Evolutionary conservation across 2,329 filamentous ascomycete genomes (phyloP).

Genomic region (Alternaria tenuissima): DNA sequence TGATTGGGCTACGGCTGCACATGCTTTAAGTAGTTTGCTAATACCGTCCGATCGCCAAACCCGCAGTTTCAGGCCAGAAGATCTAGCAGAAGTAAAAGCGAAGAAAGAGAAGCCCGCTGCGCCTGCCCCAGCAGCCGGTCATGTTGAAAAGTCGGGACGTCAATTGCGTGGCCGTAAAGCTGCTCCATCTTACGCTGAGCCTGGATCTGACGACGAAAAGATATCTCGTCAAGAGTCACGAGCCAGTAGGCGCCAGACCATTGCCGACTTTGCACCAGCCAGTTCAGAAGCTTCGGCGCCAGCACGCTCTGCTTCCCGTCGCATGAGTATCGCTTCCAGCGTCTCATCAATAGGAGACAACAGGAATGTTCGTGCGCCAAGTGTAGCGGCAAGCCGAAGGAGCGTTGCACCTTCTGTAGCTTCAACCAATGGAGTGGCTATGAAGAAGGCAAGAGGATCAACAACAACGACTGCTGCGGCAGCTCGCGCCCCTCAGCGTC

Average conservation of each 20-base stretch:
- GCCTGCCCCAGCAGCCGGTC: slow-evolving; percentile 42
- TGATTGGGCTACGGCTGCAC: slow-evolving; percentile 82
- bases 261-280: slow-evolving; percentile 48
- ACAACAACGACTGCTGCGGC: slow-evolving; percentile 50
- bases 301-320: slow-evolving; percentile 43
- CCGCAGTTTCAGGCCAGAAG: slow-evolving; percentile 77
- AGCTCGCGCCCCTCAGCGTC: slow-evolving; percentile 43
- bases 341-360: slow-evolving; percentile 50
- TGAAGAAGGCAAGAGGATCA: slow-evolving; percentile 68
- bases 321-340: slow-evolving; percentile 57
- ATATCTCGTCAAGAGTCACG: slow-evolving; percentile 34
- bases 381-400: slow-evolving; percentile 50
- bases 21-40: slow-evolving; percentile 82
- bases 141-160: slow-evolving; percentile 61
- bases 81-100: slow-evolving; percentile 69
- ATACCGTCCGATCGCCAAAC: slow-evolving; percentile 80
- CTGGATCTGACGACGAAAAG: slow-evolving; percentile 54
- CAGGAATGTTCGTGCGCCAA: slow-evolving; percentile 45
- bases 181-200: slow-evolving; percentile 60
- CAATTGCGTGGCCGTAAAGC: slow-evolving; percentile 76
- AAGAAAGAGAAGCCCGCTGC: slow-evolving; percentile 62
- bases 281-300: slow-evolving; percentile 32
- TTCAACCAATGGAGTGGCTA: slow-evolving; percentile 53
- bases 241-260: slow-evolving; percentile 50
- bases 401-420: slow-evolving; percentile 33